Conservation (phyloP, 1,139 yeast species). For the Spencermartinsiella ligniputridi region DNA sequence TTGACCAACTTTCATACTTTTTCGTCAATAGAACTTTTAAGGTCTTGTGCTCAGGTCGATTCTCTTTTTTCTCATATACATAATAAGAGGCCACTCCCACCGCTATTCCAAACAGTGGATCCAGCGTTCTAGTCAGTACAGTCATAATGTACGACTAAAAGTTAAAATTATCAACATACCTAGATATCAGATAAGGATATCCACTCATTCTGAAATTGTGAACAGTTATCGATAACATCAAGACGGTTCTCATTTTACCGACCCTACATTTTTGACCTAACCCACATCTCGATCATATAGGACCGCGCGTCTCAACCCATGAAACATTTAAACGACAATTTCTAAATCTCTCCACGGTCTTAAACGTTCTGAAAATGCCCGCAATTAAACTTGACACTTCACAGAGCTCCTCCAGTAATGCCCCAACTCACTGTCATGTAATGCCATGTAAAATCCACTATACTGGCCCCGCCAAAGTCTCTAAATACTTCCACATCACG, state of each 20-base stretch:
- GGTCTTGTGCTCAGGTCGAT: constrained; percentile 15
- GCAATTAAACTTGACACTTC: constrained; percentile 4
- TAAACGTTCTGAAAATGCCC: too few species aligned
- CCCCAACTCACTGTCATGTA: constrained; percentile 4
- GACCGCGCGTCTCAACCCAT: too few species aligned
- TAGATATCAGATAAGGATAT: constrained; percentile 11
- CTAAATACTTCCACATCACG: constrained; percentile 8
- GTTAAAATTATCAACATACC: constrained; percentile 4
- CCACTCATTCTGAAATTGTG: background rate
- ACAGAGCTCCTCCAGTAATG: constrained; percentile 5
- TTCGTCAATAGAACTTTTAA: background rate
- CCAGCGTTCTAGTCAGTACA: constrained; percentile 12
- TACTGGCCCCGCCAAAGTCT: constrained; percentile 23
- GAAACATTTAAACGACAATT: too few species aligned
- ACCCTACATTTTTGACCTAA: too few species aligned
- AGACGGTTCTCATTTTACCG: too few species aligned
- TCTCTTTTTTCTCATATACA: constrained; percentile 16
- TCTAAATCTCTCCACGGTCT: too few species aligned
- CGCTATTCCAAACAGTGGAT: constrained; percentile 17
- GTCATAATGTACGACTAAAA: background rate
- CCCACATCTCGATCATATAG: too few species aligned
- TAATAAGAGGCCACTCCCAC: constrained; percentile 16
- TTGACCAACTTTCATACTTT: constrained; percentile 10
- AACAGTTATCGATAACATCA: background rate
- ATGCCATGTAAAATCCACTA: constrained; percentile 28